Base-by-base conservation (phyloP, 345 rosid genomes). In the Mallotus nudiflorus region DNA sequence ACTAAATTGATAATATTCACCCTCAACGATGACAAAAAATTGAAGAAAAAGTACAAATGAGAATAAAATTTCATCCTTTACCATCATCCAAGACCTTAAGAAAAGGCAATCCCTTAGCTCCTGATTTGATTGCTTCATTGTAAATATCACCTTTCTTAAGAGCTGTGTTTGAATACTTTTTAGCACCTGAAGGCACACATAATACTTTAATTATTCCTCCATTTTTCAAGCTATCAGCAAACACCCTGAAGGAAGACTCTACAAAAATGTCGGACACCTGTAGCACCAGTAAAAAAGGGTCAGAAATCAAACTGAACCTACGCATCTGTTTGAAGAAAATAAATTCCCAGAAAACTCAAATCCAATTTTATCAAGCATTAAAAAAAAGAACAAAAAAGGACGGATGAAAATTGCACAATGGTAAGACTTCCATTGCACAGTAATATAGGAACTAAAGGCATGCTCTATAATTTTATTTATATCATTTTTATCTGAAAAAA, bases 41-140 rank as follows among this genome's bases (percentile, higher is more conserved):
- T 35, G 35, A 20, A 8, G 31, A 70, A 45, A 51, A 57, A 24
- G 14, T 7, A 42, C 18, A 33, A 19, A 74, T 37, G 13, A 70
- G 46, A 67, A 65, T 31, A 52, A 35, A 63, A 24, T 9, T 51
- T 0, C 31, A 10, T 73, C 71, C 37, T 64, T 75, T 88, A 95
- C 99, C 97, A 84, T 85, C 78, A 82, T 90, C 97, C 80, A 82
- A 75, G 75, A 92, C 91, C 86, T 92, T 95, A 71, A 95, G 83
- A 81, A 91, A 95, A 62, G 97, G 97, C 61, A 95, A 82, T 57
- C 99, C 99, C 83, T 88, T 95, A 54, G 97, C 97, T 77, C 97
- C 99, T 29, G 99, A 90, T 77, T 88, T 89, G n/a, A 89, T 73
- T 52, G 97, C 97, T 84, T 92, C 91, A 51, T 59, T 85, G 77